Percentiles rank a stretch among this genome's conserved stretches.
phyloP scores from a whole-genome alignment of 2,329 filamentous ascomycete genomes.

The Ramularia endophylla region DNA sequence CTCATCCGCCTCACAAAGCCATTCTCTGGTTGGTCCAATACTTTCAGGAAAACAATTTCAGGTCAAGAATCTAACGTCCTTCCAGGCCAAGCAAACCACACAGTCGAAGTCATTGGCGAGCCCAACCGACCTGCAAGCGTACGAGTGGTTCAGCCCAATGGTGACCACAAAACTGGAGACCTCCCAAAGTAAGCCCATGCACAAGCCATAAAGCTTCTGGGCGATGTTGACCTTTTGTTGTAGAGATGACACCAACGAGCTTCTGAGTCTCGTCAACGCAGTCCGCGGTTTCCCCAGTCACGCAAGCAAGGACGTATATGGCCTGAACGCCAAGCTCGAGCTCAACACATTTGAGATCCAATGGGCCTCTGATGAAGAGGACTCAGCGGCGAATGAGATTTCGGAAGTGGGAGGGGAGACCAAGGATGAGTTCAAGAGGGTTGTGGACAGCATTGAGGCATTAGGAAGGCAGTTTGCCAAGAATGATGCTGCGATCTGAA shows the following conservation, averaged over 20 bases:
- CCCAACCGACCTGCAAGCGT: slow-evolving; percentile 36
- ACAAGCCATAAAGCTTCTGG: slow-evolving; percentile 1
- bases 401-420: slow-evolving; percentile 34
- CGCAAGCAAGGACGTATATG: slow-evolving; percentile 36
- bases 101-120: slow-evolving; percentile 38
- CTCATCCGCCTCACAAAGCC: slow-evolving; percentile 28
- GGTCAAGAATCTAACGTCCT: slow-evolving; percentile 11
- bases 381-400: slow-evolving; percentile 28
- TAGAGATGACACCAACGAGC: slow-evolving; percentile 39
- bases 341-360: slow-evolving; percentile 40
- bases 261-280: slow-evolving; percentile 33
- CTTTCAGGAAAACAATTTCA: neutral
- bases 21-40: slow-evolving; percentile 25
- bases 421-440: slow-evolving; percentile 39
- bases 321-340: slow-evolving; percentile 34
- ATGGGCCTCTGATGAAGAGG: slow-evolving; percentile 37
- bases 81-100: slow-evolving; percentile 28
- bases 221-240: too few relatives aligned
- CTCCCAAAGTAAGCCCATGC: slow-evolving; percentile 27
- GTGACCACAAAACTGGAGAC: slow-evolving; percentile 35
- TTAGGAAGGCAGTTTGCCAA: slow-evolving; percentile 37
- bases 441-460: slow-evolving; percentile 39
- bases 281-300: slow-evolving; percentile 38
- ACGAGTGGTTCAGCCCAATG: slow-evolving; percentile 28
- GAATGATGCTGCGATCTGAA: slow-evolving; percentile 31